These are phyloP conservation scores for Sclerotinia spermophila DNA, from an alignment of 2,329 filamentous ascomycete genomes.

Conservation along the genomic window DNA sequence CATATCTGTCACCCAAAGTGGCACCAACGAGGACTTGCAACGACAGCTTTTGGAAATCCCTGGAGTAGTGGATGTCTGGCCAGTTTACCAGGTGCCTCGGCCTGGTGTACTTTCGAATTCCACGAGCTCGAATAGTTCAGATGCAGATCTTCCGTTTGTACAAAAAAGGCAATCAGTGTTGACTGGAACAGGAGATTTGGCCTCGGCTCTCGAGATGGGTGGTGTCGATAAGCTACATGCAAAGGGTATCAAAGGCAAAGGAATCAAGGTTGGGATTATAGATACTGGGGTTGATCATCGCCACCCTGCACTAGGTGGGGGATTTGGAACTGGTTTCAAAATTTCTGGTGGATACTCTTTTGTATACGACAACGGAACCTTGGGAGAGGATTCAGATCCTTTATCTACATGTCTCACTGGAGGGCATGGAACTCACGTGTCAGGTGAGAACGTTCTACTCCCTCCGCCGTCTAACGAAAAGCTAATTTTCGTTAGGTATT, in stretches of 20 bases:
- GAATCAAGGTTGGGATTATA: constrained; percentile 42
- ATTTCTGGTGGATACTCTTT: constrained; percentile 56
- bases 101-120: not conserved
- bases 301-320: constrained; percentile 61
- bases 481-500: constrained; percentile 21
- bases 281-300: constrained; percentile 52
- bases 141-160: not conserved
- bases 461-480: not conserved
- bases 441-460: constrained; percentile 19
- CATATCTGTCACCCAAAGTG: not conserved
- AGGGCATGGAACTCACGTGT: constrained; percentile 30
- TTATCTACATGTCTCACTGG: constrained; percentile 25
- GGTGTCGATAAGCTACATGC: constrained; percentile 42
- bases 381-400: constrained; percentile 22
- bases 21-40: not conserved
- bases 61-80: constrained; percentile 8
- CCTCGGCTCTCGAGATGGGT: constrained; percentile 23
- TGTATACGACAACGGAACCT: constrained; percentile 46
- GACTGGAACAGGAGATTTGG: not conserved
- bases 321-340: constrained; percentile 57
- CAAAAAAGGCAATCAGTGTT: constrained; percentile 1
- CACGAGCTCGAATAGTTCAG: not conserved
- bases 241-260: constrained; percentile 45
- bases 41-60: constrained; percentile 2
- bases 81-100: constrained; percentile 6